These are phyloP conservation scores for Tylopilus rubrobrunneus DNA, from an alignment of 768 basidiomycete species.

Conservation along the genomic window DNA sequence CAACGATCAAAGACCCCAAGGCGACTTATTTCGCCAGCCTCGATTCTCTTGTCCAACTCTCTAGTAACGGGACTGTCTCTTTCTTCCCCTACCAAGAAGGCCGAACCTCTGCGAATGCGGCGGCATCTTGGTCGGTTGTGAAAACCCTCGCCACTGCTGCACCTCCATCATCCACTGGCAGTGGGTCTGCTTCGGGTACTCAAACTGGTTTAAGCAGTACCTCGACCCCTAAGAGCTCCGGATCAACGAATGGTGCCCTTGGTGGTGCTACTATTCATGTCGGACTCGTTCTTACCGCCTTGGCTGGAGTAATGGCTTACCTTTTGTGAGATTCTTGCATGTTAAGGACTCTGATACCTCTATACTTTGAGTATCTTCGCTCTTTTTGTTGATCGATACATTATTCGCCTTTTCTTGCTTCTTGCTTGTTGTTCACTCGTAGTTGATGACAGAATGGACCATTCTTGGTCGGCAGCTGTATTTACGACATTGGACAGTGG, in stretches of 20 bases:
- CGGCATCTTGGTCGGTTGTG: slow-evolving; percentile 48
- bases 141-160: slow-evolving; percentile 41
- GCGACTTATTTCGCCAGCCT: slow-evolving; percentile 64
- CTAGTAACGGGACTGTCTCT: slow-evolving; percentile 53
- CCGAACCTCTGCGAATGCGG: slow-evolving; percentile 40
- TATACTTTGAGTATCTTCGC: background rate
- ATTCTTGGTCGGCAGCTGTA: too few species aligned
- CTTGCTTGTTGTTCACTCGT: background rate
- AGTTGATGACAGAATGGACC: too few species aligned
- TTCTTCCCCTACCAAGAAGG: slow-evolving; percentile 56
- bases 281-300: slow-evolving; percentile 10
- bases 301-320: slow-evolving; percentile 14
- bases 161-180: slow-evolving; percentile 29
- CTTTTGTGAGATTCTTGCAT: slow-evolving; percentile 8
- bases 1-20: slow-evolving; percentile 52
- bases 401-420: background rate
- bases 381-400: slow-evolving; percentile 5
- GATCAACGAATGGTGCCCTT: slow-evolving; percentile 12
- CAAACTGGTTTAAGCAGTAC: slow-evolving; percentile 10
- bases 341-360: slow-evolving; percentile 6
- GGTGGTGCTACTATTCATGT: slow-evolving; percentile 11
- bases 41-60: slow-evolving; percentile 62
- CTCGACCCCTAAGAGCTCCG: slow-evolving; percentile 12
- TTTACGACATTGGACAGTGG: too few species aligned
- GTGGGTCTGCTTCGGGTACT: slow-evolving; percentile 18